These are phyloP conservation scores for Podaxis sp. DNA, from an alignment of 768 basidiomycete species.

Conservation along the genomic window DNA sequence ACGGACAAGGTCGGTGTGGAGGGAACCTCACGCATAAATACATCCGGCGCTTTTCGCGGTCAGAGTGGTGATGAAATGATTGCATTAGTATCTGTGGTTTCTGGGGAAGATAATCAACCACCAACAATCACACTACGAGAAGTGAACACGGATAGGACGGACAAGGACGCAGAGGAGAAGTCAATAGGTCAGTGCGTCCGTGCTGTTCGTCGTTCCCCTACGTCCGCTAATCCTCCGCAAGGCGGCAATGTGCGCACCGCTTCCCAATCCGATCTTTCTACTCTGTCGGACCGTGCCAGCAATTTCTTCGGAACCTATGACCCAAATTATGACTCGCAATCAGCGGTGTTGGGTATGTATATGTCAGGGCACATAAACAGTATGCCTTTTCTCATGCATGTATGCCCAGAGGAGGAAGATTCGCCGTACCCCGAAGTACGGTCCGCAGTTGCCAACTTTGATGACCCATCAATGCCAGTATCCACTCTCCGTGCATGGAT, in stretches of 20 bases:
- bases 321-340: constrained; percentile 20
- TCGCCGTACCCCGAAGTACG: constrained; percentile 86
- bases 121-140: constrained; percentile 7
- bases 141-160: not conserved
- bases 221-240: not conserved
- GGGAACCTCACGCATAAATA: constrained; percentile 1
- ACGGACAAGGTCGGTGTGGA: constrained; percentile 9
- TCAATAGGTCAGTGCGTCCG: not conserved
- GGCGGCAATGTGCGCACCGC: constrained; percentile 4
- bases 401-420: constrained; percentile 51
- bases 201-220: no score
- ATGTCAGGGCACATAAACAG: not conserved
- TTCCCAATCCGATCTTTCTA: constrained; percentile 11
- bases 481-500: constrained; percentile 61
- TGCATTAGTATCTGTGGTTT: constrained; percentile 10
- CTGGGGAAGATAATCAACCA: not conserved
- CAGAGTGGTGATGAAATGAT: constrained; percentile 17
- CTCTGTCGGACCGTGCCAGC: constrained; percentile 18
- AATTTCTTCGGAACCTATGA: constrained; percentile 15
- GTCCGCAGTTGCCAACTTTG: constrained; percentile 72
- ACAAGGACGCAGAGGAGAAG: constrained; percentile 11
- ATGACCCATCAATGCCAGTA: constrained; percentile 64
- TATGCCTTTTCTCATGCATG: constrained; percentile 9
- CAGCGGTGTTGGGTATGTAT: constrained; percentile 15
- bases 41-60: not conserved